Base-by-base conservation (phyloP, 2,329 filamentous ascomycete genomes). In the Sordariomycetes sp. region DNA sequence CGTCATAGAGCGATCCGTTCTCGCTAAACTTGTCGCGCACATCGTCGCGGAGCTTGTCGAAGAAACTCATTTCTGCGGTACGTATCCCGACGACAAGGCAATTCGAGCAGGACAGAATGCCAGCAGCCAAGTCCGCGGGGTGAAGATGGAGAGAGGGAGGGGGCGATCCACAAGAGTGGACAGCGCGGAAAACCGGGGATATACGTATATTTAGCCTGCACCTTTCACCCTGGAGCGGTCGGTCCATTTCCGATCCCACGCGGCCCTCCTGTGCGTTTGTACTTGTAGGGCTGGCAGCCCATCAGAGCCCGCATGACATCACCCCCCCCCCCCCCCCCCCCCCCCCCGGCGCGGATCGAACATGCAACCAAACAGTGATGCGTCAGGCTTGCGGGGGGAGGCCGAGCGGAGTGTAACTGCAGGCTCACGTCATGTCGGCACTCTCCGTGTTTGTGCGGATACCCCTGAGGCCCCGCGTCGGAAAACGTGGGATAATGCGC, bases 1-100 rank as follows among this genome's bases (percentile, higher is more conserved):
- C 72, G 61, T 83, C 78, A 61, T 80, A 75, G 0, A 85, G 68
- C 17, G 32, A 17, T 10, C 28, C 28, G 34, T 32, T 51, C 48
- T 51, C 22, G n/a, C 35, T 17, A 15, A 56, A 1, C 25, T 56
- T 52, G 3, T 56, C 55, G 48, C 25, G 35, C 42, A 56, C 20
- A 10, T 51, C 42, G 24, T 28, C 22, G 62, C n/a, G 45, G n/a
- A 50, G 22, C 45, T 50, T 50, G 22, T 50, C 20, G 7, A 50
- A 50, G n/a, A 50, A 24, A 4, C 24, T 50, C 22, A 50, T 50
- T 10, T 10, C 22, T 20, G 45, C 7, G 45, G n/a, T 50, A 1
- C 15, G n/a, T n/a, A 17, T 45, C 15, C 17, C n/a, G 39, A 17
- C 3, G 39, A n/a, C 28, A 13, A 20, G 20, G n/a, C 42, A 48